A percentile compares a stretch with the other conserved stretches of the same genome.
Evolutionary conservation across 1,139 yeast genomes (phyloP).

Genomic region (Blastobotrys proliferans): DNA sequence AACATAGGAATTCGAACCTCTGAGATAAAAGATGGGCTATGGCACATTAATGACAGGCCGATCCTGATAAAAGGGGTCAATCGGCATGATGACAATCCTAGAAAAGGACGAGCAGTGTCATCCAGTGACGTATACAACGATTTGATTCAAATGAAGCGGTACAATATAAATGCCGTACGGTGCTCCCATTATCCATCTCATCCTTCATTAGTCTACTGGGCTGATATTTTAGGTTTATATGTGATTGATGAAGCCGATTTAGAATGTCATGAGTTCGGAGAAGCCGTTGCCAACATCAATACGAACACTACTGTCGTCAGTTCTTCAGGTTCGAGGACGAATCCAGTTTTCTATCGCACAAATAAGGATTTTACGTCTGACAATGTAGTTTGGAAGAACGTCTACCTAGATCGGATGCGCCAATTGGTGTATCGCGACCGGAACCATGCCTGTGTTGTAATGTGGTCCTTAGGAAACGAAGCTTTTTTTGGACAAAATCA

Average conservation of each 20-base stretch:
- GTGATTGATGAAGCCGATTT: constrained; percentile 40
- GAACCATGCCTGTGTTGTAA: constrained; percentile 36
- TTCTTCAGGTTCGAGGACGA: constrained; percentile 17
- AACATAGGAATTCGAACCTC: constrained; percentile 35
- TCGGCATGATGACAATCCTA: constrained; percentile 37
- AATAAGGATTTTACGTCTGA: constrained; percentile 31
- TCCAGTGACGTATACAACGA: constrained; percentile 33
- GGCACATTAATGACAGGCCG: constrained; percentile 33
- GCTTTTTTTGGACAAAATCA: constrained; percentile 37
- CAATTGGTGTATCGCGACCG: constrained; percentile 35
- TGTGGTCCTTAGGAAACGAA: constrained; percentile 41
- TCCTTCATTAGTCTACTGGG: constrained; percentile 24
- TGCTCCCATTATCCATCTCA: constrained; percentile 38
- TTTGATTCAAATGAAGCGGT: constrained; percentile 34
- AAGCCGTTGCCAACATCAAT: constrained; percentile 8
- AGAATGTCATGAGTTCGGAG: constrained; percentile 38
- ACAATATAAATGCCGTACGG: constrained; percentile 38
- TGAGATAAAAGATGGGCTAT: constrained; percentile 30
- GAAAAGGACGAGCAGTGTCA: constrained; percentile 37
- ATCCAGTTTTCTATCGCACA: too few relatives aligned
- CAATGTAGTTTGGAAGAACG: constrained; percentile 34
- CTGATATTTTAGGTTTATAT: constrained; percentile 30
- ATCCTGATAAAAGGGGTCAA: constrained; percentile 35
- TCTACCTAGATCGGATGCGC: constrained; percentile 35
- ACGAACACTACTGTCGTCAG: too few relatives aligned